Evolutionary conservation across 1,139 yeast genomes (phyloP), one percentile per base, ranked within the genome.

Genomic region (Candida sp.): DNA sequence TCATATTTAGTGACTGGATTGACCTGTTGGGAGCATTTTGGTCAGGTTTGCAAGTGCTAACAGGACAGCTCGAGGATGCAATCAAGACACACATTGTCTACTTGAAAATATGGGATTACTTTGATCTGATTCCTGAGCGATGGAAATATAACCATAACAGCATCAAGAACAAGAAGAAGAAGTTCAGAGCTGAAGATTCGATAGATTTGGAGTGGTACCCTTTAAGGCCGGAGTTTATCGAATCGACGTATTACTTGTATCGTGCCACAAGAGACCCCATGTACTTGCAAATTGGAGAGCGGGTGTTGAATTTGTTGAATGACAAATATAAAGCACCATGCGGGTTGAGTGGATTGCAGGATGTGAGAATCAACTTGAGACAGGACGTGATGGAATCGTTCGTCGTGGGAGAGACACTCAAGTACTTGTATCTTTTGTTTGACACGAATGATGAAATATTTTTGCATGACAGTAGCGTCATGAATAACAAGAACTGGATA

Each of bases 301-400:
- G 84, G 26, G 73, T 90, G 1, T 66, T 93, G 54, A 61, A 77
- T 4, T 83, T 86, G 50, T 76, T 88, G 39, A 70, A 83, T 54
- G 66, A 70, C 1, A 71, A 75, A 48, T 88, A 80, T 63, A 77
- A 72, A 57, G 80, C 85, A 0, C 69, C 73, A 2, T 93, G 98
- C 72, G 98, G 98, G 3, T 88, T 89, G 61, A 81, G 88, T n/a
- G 97, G 97, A 0, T 65, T 83, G 12, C 88, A 85, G 57, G 87
- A 92, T 63, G 77, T 92, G 1, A 67, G 86, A 34, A 80, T 83
- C 0, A 91, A 91, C 0, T 67, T 73, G 51, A 68, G 69, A 50
- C 93, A 90, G 58, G 86, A 92, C 65, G 73, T 97, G 49, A 92
- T 92, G 97, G 98, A 93, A 63, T 84, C 96, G 6, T 93, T 93